phyloP scores from a whole-genome alignment of 768 basidiomycete species.

The Lactarius pseudohatsudake region DNA sequence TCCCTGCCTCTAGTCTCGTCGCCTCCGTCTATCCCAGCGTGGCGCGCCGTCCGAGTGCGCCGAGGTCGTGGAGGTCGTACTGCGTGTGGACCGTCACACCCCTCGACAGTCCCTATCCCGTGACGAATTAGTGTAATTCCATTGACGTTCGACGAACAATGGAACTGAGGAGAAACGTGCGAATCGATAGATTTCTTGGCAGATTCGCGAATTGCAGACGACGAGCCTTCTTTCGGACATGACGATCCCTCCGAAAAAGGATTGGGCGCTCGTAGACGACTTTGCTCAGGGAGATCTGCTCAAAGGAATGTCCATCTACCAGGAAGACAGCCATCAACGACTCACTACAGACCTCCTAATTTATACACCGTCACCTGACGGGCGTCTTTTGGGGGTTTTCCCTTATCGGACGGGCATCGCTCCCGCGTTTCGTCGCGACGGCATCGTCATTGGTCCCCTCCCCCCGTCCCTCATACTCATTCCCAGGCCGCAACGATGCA shows the following conservation, averaged over 20 bases:
- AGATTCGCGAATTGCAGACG: conserved; percentile 53
- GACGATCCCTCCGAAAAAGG: conserved; percentile 64
- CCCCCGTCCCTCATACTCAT: conserved; percentile 21
- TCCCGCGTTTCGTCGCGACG: conserved; percentile 24
- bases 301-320: conserved; percentile 26
- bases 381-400: conserved; percentile 15
- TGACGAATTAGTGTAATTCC: conserved; percentile 22
- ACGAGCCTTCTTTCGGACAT: conserved; percentile 52
- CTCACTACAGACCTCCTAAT: conserved; percentile 28
- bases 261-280: conserved; percentile 63
- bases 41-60: conserved; percentile 65
- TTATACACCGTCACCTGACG: conserved; percentile 19
- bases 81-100: conserved; percentile 75
- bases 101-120: conserved; percentile 18
- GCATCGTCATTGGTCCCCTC: conserved; percentile 20
- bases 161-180: conserved; percentile 33
- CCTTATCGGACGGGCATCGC: conserved; percentile 25
- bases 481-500: conserved; percentile 27
- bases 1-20: conserved; percentile 33
- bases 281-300: conserved; percentile 47
- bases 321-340: conserved; percentile 25
- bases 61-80: conserved; percentile 77
- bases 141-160: conserved; percentile 7
- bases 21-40: conserved; percentile 36
- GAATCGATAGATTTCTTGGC: conserved; percentile 37